Conservation (phyloP, 352 stramenopile genomes). For the Phytophthora quininea region DNA sequence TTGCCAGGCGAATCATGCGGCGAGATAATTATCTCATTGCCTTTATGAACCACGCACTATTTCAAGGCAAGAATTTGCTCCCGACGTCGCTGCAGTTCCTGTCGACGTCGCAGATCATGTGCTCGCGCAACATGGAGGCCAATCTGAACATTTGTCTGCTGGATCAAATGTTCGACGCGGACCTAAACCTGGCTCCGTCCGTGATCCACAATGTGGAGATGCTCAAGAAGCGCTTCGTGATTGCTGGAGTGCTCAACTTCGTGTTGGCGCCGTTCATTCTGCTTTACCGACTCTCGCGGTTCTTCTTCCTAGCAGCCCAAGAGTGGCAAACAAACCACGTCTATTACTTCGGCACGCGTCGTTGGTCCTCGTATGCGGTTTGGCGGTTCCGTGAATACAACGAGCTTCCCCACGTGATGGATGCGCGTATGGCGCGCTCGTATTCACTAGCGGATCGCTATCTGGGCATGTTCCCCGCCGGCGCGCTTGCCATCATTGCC, state of each 20-base stretch:
- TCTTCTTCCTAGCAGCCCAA: slow-evolving; percentile 97
- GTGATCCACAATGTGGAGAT: slow-evolving; percentile 91
- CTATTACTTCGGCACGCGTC: slow-evolving; percentile 95
- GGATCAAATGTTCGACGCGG: slow-evolving; percentile 96
- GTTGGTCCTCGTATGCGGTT: slow-evolving; percentile 91
- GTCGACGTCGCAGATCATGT: slow-evolving; percentile 80
- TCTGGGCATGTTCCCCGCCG: slow-evolving; percentile 93
- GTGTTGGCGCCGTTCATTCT: slow-evolving; percentile 97
- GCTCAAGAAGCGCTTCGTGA: slow-evolving; percentile 93
- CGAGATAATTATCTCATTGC: slow-evolving; percentile 99
- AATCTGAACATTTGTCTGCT: slow-evolving; percentile 96
- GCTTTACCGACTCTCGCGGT: slow-evolving; percentile 97
- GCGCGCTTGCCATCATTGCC: slow-evolving; percentile 90
- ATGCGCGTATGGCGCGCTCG: slow-evolving; percentile 92
- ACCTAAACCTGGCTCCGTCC: slow-evolving; percentile 81
- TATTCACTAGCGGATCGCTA: slow-evolving; percentile 94
- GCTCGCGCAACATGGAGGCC: slow-evolving; percentile 93
- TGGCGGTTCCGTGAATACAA: slow-evolving; percentile 98
- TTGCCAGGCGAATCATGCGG: slow-evolving; percentile 97
- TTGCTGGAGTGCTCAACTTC: slow-evolving; percentile 94
- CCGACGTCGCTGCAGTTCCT: slow-evolving; percentile 75
- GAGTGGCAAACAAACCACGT: slow-evolving; percentile 92
- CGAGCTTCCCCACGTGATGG: slow-evolving; percentile 96
- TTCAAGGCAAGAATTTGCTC: slow-evolving; percentile 89
- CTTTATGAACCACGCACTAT: slow-evolving; percentile 95